phyloP scores from a whole-genome alignment of 1,284 basidiomycete genomes.

The Sanghuangporus sanghuang region DNA sequence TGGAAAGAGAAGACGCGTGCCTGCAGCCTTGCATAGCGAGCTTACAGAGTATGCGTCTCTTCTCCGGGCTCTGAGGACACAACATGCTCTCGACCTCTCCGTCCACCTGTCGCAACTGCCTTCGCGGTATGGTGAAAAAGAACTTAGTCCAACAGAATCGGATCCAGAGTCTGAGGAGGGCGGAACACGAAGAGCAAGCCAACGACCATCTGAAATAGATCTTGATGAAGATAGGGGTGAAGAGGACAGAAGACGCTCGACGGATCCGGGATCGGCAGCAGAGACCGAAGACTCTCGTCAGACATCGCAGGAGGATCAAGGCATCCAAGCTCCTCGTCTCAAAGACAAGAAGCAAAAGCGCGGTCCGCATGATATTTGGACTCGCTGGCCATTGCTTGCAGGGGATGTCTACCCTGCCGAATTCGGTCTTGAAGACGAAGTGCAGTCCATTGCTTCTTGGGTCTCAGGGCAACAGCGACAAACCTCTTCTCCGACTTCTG shows the following conservation, averaged over 20 bases:
- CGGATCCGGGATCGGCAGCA: background rate
- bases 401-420: conserved; percentile 54
- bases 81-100: conserved; percentile 47
- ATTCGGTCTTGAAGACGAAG: conserved; percentile 57
- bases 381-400: conserved; percentile 57
- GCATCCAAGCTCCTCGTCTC: background rate
- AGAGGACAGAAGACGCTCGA: background rate
- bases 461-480: conserved; percentile 17
- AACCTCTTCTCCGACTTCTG: background rate
- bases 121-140: conserved; percentile 9
- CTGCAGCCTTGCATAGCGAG: conserved; percentile 49
- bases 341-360: conserved; percentile 1
- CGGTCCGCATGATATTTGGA: conserved; percentile 41
- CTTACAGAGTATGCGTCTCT: conserved; percentile 59
- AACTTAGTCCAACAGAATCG: background rate
- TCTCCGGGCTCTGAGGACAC: conserved; percentile 51
- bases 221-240: background rate
- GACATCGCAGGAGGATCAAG: background rate
- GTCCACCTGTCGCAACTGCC: conserved; percentile 35
- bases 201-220: background rate
- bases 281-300: background rate
- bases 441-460: conserved; percentile 36
- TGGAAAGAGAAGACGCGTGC: conserved; percentile 37
- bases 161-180: background rate
- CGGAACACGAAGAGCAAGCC: background rate